These are phyloP conservation scores for Suaeda aralocaspica DNA, from an alignment of 148 eudicot species.

Conservation along the genomic window DNA sequence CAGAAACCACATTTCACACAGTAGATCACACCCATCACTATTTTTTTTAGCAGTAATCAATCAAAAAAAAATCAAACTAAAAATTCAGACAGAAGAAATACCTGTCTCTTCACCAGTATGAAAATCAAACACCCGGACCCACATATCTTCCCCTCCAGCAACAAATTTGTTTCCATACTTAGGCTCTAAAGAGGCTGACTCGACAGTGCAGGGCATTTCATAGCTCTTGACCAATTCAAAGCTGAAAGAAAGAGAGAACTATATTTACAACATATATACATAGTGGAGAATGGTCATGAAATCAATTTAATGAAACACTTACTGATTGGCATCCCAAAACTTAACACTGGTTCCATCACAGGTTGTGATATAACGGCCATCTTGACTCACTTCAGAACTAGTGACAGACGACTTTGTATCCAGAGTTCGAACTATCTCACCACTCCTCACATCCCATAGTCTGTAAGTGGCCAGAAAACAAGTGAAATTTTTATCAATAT, in stretches of 20 bases:
- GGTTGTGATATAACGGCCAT: conserved; percentile 87
- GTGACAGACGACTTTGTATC: conserved; percentile 85
- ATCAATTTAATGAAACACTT: conserved; percentile 22
- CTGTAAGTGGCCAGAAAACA: conserved; percentile 24
- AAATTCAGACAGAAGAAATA: conserved; percentile 16
- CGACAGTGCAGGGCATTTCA: conserved; percentile 76
- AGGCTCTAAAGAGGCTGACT: conserved; percentile 93
- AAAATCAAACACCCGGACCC: conserved; percentile 89
- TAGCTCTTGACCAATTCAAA: conserved; percentile 89
- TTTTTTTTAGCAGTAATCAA: background rate
- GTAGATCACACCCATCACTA: too few relatives aligned
- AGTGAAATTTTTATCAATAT: background rate
- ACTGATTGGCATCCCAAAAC: conserved; percentile 97
- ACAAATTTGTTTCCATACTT: conserved; percentile 80
- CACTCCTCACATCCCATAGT: conserved; percentile 88
- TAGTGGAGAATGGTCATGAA: background rate
- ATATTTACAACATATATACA: conserved; percentile 2
- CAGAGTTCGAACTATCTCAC: conserved; percentile 65
- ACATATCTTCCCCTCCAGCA: conserved; percentile 97
- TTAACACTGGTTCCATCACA: conserved; percentile 82
- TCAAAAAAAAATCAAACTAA: background rate
- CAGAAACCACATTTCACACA: too few relatives aligned
- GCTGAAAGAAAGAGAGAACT: conserved; percentile 34
- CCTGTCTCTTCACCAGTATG: conserved; percentile 84
- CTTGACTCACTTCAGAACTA: conserved; percentile 90